Evolutionary conservation across 1,284 basidiomycete species (phyloP).

Genomic region (Ustilago esculenta): DNA sequence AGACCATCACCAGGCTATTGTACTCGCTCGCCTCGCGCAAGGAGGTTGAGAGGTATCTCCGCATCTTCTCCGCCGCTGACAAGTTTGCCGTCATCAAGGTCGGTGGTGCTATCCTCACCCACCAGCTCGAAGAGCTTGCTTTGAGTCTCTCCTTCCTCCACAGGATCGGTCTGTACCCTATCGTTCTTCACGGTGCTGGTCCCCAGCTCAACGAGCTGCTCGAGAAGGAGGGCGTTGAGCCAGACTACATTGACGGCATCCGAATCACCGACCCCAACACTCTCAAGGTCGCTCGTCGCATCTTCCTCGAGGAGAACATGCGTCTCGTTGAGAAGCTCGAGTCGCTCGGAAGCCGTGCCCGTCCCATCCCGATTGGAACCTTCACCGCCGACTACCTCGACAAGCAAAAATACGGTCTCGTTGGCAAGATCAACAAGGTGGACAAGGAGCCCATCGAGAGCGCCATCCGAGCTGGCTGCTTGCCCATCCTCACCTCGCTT

Average conservation of each 20-base stretch:
- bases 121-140: slow-evolving; percentile 66
- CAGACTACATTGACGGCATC: slow-evolving; percentile 67
- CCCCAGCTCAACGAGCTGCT: slow-evolving; percentile 67
- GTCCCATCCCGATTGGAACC: slow-evolving; percentile 65
- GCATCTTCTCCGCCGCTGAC: slow-evolving; percentile 66
- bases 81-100: slow-evolving; percentile 67
- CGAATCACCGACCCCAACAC: slow-evolving; percentile 67
- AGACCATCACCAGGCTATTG: slow-evolving; percentile 65
- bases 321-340: slow-evolving; percentile 66
- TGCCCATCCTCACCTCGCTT: slow-evolving; percentile 66
- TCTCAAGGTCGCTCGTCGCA: slow-evolving; percentile 64
- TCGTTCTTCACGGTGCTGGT: slow-evolving; percentile 66
- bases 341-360: slow-evolving; percentile 64
- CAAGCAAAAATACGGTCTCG: slow-evolving; percentile 67
- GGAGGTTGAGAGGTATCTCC: slow-evolving; percentile 67
- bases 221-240: slow-evolving; percentile 65
- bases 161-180: slow-evolving; percentile 66
- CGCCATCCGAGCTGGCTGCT: slow-evolving; percentile 65
- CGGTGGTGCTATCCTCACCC: slow-evolving; percentile 65
- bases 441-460: slow-evolving; percentile 68
- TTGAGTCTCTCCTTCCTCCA: slow-evolving; percentile 66
- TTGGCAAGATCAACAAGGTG: slow-evolving; percentile 65
- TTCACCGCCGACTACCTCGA: slow-evolving; percentile 66
- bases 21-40: slow-evolving; percentile 67
- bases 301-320: slow-evolving; percentile 67